These are phyloP conservation scores for Ceratocystiopsis brevicomis DNA, from an alignment of 2,329 filamentous ascomycete species.

Conservation along the genomic window DNA sequence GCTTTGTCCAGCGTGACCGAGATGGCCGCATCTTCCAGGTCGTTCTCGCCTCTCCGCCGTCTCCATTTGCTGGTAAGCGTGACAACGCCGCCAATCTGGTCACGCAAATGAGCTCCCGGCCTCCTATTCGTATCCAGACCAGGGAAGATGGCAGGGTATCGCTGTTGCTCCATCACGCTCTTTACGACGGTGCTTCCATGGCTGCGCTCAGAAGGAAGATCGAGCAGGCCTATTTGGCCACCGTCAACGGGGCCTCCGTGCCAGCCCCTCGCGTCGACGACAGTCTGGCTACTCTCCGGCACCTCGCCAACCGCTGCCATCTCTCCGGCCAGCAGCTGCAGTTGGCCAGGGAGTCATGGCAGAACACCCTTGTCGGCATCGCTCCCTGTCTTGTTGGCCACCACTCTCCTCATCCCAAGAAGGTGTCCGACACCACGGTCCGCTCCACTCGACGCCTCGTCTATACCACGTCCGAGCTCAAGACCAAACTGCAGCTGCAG, in stretches of 20 bases:
- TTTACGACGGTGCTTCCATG: constrained; percentile 11
- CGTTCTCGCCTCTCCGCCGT: constrained; percentile 4
- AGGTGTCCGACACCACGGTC: background rate
- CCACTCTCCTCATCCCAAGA: no score
- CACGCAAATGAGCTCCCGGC: no score
- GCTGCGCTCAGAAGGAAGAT: constrained; percentile 5
- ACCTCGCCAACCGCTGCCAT: background rate
- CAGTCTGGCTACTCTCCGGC: no score
- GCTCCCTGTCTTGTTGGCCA: constrained; percentile 1
- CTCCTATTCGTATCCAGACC: no score
- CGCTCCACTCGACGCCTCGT: constrained; percentile 2
- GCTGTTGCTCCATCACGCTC: constrained; percentile 10
- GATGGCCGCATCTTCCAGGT: constrained; percentile 11
- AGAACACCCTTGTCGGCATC: background rate
- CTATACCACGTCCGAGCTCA: constrained; percentile 3
- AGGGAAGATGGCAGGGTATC: constrained; percentile 1
- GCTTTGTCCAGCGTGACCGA: constrained; percentile 8
- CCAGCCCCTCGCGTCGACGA: no score
- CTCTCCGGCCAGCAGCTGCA: background rate
- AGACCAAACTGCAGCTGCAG: constrained; percentile 3
- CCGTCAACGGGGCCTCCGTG: background rate
- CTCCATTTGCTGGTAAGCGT: constrained; percentile 1
- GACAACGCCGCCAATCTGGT: no score
- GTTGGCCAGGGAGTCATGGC: background rate
- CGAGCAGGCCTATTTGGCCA: constrained; percentile 4